Base-by-base conservation (phyloP, 2,329 filamentous ascomycete species). In the Claviceps sp. region DNA sequence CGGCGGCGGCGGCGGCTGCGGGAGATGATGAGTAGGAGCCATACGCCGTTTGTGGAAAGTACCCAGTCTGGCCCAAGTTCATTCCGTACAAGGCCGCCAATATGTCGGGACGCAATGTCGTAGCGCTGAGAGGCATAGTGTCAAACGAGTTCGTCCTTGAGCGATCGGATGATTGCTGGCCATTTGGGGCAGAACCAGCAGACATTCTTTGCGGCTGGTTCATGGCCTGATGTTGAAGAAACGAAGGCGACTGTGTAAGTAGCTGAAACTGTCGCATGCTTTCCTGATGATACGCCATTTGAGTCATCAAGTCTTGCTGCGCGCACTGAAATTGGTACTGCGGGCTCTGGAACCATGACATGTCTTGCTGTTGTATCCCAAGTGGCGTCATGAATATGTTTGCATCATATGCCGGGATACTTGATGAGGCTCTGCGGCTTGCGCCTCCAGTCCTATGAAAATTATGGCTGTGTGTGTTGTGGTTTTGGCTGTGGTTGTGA, bases 71-170 rank as follows among this genome's bases (percentile, higher is more conserved):
- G 60, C 70, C 60, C 70, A 68, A 45, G 63, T 61, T 62, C 61
- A 72, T 65, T 5, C 64, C 63, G 47, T 71, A 73, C 55, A 79
- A 73, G 54, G 73, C 70, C 48, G 48, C 44, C 61, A 76, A 82
- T 56, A 80, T 61, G 13, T 84, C 80, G 1, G 75, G 75, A 10
- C 75, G 73, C 3, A 81, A 61, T 2, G 80, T 43, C 40, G 48
- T 77, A 1, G 78, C 77, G n/a, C 72, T 77, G 40, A 81, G 62
- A 5, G 80, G 80, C 17, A 77, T 71, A 51, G 76, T 81, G 59
- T 84, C 80, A 59, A 83, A 79, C 13, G 80, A 83, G 60, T 77
- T 81, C 6, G 79, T 82, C 55, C 81, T 74, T 40, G 78, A 76
- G 56, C 81, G 68, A 59, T 79, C 72, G 34, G 67, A 61, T 50